Base-by-base conservation (phyloP, 2,329 filamentous ascomycete species). In the Fusarium continuum region DNA sequence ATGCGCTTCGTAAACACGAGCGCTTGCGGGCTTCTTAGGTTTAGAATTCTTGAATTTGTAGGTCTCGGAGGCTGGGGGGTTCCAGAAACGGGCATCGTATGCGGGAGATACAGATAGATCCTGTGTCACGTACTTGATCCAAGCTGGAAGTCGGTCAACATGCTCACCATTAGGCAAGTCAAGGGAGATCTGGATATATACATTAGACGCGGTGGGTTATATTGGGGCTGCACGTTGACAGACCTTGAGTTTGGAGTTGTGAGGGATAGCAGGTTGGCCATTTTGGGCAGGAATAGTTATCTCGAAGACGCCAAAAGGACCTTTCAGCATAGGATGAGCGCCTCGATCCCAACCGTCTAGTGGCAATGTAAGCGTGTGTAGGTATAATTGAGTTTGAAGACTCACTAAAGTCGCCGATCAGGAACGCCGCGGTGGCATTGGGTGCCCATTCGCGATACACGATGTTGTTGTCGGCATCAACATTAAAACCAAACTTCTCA, bases 1-100 rank as follows among this genome's bases (percentile, higher is more conserved):
- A 73, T 99, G 95, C n/a, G 95, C 95, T 78, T 99, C 95, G 78
- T 99, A 99, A 55, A 99, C 93, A 45, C 95, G 89, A n/a, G 86
- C 87, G 70, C 93, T 97, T 54, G 82, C 76, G 2, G 95, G 95
- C 82, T 94, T 96, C 75, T 88, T 88, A 7, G 94, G 95, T 45
- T 90, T 85, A 40, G 85, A 71, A 76, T 98, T 86, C 80, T 96
- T 93, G 84, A 96, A 96, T 50, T 85, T 82, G 75, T 98, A 98
- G 72, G 81, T 86, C 73, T 96, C 88, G 32, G 82, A 79, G 43
- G 83, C 76, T 4, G 93, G 92, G 28, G 95, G 95, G 74, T 98
- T 97, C 95, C 95, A 99, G 80, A 99, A 97, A 47, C 92, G 87
- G 20, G 92, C 93, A 75, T 99, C 95, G 77, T 98, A 99, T 22